Percentiles rank a stretch among this genome's conserved stretches.
Conservation (phyloP, 257 asterid species). For the Gentiana macrophylla region DNA sequence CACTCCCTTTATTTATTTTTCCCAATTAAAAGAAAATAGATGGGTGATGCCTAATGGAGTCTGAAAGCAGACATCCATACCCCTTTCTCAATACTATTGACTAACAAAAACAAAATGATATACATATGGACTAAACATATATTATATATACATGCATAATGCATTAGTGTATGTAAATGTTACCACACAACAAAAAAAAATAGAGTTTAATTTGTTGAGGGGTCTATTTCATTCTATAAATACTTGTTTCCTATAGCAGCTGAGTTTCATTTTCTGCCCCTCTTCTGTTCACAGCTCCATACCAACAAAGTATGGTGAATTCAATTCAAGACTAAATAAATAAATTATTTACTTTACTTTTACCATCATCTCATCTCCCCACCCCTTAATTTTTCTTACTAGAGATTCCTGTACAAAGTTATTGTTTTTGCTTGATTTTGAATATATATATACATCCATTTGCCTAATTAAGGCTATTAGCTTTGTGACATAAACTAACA, state of each 20-base stretch:
- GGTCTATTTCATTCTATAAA: conserved; percentile 25
- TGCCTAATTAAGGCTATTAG: not conserved
- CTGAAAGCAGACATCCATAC: too few species aligned
- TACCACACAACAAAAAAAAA: too few species aligned
- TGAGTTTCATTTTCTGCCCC: conserved; percentile 39
- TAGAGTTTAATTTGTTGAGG: not conserved
- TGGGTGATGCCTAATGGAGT: too few species aligned
- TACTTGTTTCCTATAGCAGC: conserved; percentile 26
- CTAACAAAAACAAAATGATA: too few species aligned
- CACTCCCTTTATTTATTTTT: too few species aligned
- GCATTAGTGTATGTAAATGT: too few species aligned
- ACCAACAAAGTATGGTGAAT: conserved; percentile 17
- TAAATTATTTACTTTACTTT: not conserved
- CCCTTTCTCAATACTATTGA: too few species aligned
- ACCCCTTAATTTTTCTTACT: not conserved
- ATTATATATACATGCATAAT: too few species aligned
- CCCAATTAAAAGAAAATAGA: too few species aligned
- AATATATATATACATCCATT: not conserved
- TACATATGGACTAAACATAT: too few species aligned
- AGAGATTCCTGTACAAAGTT: too few species aligned
- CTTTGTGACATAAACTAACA: not conserved
- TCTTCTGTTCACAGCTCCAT: conserved; percentile 21
- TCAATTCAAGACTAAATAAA: conserved; percentile 4
- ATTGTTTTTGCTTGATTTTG: not conserved
- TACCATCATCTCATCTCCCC: not conserved